These are phyloP conservation scores for Lactarius tabidus DNA, from an alignment of 768 basidiomycete species.

Conservation along the genomic window DNA sequence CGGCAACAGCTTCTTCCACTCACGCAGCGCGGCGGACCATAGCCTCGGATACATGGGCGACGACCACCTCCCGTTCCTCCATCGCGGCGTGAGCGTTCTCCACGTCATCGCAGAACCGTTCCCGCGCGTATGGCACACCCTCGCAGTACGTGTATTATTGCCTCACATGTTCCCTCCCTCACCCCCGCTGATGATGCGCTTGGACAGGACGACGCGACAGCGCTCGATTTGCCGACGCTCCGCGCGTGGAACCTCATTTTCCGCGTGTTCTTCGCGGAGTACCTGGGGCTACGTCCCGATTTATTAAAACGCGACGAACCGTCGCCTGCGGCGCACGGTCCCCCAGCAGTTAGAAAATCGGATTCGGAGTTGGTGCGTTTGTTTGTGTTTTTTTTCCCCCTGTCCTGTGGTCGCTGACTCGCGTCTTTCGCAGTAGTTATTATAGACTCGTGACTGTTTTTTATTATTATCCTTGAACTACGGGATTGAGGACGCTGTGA, in stretches of 20 bases:
- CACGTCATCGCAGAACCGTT: conserved; percentile 91
- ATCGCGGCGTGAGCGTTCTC: conserved; percentile 76
- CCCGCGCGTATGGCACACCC: conserved; percentile 84
- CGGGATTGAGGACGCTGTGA: neutral
- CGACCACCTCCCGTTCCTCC: conserved; percentile 90
- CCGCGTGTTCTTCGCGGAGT: conserved; percentile 86
- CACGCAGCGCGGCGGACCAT: conserved; percentile 39
- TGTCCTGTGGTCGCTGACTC: neutral
- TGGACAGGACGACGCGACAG: conserved; percentile 80
- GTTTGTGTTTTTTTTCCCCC: neutral
- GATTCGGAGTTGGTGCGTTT: conserved; percentile 17
- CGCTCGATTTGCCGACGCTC: conserved; percentile 80
- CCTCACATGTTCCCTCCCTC: too few species aligned
- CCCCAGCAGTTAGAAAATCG: conserved; percentile 18
- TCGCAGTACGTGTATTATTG: conserved; percentile 46
- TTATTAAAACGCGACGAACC: conserved; percentile 6
- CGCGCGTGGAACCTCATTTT: conserved; percentile 86
- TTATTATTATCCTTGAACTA: neutral
- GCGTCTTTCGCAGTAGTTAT: conserved; percentile 4
- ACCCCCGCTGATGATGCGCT: too few species aligned
- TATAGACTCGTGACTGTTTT: neutral
- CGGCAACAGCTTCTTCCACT: conserved; percentile 62
- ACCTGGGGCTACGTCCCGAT: conserved; percentile 64
- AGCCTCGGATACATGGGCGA: conserved; percentile 71
- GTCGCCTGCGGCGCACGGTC: neutral